Evolutionary conservation across 441 rosid species (phyloP), one percentile per base, ranked within the genome.

Genomic region (Viola pubescens): DNA sequence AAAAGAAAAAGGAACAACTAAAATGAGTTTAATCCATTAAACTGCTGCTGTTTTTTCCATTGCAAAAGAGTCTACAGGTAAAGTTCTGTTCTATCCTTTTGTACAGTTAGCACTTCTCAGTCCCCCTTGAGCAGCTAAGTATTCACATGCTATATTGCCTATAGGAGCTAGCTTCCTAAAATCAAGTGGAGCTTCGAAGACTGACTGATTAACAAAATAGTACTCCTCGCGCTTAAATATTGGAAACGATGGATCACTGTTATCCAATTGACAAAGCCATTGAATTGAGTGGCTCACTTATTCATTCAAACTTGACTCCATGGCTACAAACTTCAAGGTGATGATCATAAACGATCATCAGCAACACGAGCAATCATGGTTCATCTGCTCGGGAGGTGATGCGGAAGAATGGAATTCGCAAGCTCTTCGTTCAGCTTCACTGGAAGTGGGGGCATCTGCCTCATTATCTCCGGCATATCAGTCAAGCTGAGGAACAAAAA

Each of bases 391-490:
- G 41, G 86, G 56, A 4, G 85, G 26, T 19, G 53, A 43, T 66
- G 75, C 55, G 81, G 85, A 57, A 83, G 91, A 70, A 87, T 75
- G 34, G 85, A 65, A 65, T 71, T 87, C 34, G 91, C 95, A 19
- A 88, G 79, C 66, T 90, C 91, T 26, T 88, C 97, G 4, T 90
- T 88, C 65, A 90, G 47, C 79, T 84, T 88, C 62, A 84, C 86
- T 0, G 96, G 94, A 70, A 88, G 89, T 3, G 86, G 90, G 34
- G 97, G 96, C 96, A 90, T 88, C 73, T 87, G 94, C 75, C 79
- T 85, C 97, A 90, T 90, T 50, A 82, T 78, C 62, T 88, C 97
- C 5, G 97, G 95, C 72, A 73, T 68, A 73, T 90, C 94, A 59
- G 77, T 83, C 75, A 89, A 71, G 77, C 97, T 89, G 85, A 69